Conservation (phyloP, 1,139 yeast genomes). For the Geotrichum bryndzae region DNA sequence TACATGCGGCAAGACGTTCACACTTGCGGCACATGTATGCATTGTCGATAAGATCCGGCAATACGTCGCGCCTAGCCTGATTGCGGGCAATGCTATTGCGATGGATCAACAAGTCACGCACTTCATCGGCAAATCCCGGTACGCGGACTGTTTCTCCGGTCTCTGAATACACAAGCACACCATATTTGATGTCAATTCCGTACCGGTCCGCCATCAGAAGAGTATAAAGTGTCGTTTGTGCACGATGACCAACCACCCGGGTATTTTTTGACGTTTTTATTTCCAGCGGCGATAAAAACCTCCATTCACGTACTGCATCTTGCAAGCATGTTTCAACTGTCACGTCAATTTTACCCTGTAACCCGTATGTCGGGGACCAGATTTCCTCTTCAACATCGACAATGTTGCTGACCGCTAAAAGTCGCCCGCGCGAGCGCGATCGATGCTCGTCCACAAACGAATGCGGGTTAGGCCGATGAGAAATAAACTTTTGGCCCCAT, state of each 20-base stretch:
- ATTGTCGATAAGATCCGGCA: conserved; percentile 57
- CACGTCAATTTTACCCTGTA: conserved; percentile 86
- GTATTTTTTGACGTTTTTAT: conserved; percentile 72
- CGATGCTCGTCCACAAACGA: conserved; percentile 28
- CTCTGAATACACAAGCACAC: conserved; percentile 70
- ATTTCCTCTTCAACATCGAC: conserved; percentile 85
- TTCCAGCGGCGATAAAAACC: conserved; percentile 65
- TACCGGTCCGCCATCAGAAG: conserved; percentile 75
- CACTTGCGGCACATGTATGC: conserved; percentile 62
- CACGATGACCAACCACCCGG: conserved; percentile 64
- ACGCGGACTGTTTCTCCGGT: conserved; percentile 48
- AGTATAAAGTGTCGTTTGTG: conserved; percentile 84
- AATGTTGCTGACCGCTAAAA: conserved; percentile 50
- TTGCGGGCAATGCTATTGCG: conserved; percentile 65
- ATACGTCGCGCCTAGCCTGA: conserved; percentile 39
- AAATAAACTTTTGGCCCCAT: conserved; percentile 55
- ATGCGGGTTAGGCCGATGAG: conserved; percentile 24
- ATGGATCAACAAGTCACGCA: conserved; percentile 59
- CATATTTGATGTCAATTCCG: conserved; percentile 56
- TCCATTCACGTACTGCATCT: conserved; percentile 5
- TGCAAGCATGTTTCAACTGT: conserved; percentile 53
- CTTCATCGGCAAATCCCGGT: conserved; percentile 40
- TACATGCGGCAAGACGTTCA: conserved; percentile 55
- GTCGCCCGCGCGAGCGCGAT: conserved; percentile 18
- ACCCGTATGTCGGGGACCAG: conserved; percentile 85